These are phyloP conservation scores for Plantago ovata DNA, from an alignment of 257 asterid genomes.

Conservation along the genomic window DNA sequence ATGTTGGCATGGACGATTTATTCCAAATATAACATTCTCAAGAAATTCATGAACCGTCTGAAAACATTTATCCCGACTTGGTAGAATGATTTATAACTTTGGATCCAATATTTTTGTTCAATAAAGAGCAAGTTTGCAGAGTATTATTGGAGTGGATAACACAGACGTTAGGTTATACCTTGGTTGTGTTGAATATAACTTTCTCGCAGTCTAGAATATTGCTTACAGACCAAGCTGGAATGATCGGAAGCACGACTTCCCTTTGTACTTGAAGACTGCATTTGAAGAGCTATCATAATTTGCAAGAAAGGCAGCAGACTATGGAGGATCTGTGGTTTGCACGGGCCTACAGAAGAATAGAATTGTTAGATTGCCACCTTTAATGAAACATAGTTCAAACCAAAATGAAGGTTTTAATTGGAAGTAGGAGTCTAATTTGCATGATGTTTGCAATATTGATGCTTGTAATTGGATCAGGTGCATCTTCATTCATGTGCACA, in stretches of 20 bases:
- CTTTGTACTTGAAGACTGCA: conserved; percentile 56
- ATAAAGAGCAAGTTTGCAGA: too few species aligned
- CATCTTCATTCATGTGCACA: too few species aligned
- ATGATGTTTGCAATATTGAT: too few species aligned
- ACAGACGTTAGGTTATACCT: conserved; percentile 33
- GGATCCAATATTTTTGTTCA: not conserved
- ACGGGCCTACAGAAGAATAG: conserved; percentile 52
- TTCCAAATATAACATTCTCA: too few species aligned
- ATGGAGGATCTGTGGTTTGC: conserved; percentile 51
- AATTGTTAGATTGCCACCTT: conserved; percentile 8
- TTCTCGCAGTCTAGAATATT: conserved; percentile 71
- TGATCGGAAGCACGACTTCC: conserved; percentile 51
- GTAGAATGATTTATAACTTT: not conserved
- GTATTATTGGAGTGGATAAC: too few species aligned
- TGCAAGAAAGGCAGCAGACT: conserved; percentile 74
- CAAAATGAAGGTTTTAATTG: too few species aligned
- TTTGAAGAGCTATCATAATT: conserved; percentile 51
- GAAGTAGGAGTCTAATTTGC: too few species aligned
- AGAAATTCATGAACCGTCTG: too few species aligned
- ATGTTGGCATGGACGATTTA: too few species aligned
- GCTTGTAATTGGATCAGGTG: too few species aligned
- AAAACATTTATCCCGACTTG: too few species aligned
- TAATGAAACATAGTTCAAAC: too few species aligned
- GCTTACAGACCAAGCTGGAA: conserved; percentile 90
- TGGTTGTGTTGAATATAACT: conserved; percentile 67